Base-by-base conservation (phyloP, 2,329 filamentous ascomycete species). In the Pseudocercospora musae region DNA sequence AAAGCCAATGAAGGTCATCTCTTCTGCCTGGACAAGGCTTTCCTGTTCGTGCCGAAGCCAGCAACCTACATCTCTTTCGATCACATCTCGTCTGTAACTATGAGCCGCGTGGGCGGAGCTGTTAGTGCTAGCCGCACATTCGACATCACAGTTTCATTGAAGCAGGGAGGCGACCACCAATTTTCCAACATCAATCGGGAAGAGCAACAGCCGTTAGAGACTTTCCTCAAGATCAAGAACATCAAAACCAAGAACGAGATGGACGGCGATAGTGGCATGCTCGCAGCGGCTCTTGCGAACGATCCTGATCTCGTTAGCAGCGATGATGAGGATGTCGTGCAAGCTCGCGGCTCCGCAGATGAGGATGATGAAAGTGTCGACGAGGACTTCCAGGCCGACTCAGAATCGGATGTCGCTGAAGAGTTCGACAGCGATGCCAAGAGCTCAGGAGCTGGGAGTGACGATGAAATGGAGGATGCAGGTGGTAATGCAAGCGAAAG, bases 101-200 rank as follows among this genome's bases (percentile, higher is more conserved):
- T 99, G 83, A 97, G 92, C 27, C 91, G 95, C 74, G 93, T 99
- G 49, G 92, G 92, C 65, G 95, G 95, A 63, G 93, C 94, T 59
- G 89, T 98, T 65, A 96, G 94, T 57, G 91, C 95, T 55, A 90
- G 94, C 69, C 91, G 95, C 62, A 99, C 95, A 1, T 99, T 99
- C 74, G 95, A 99, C 76, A 97, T 99, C 70, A 95, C 92, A 0
- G 91, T 99, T 62, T 88, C 88, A 59, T 85, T 97, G 81, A 98
- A 97, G 83, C 87, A 83, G 69, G 91, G 90, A 57, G 90, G 90
- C 61, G 92, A 96, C 73, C 92, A 93, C 71, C 93, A 97, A 73
- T 99, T 99, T 81, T 96, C 92, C 80, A 99, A 99, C 82, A 99
- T 99, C 77, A 99, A 97, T 76, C 90, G 94, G 70, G 95, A 99